These are phyloP conservation scores for Flaveria linearis DNA, from an alignment of 129 eudicot genomes.

Conservation along the genomic window DNA sequence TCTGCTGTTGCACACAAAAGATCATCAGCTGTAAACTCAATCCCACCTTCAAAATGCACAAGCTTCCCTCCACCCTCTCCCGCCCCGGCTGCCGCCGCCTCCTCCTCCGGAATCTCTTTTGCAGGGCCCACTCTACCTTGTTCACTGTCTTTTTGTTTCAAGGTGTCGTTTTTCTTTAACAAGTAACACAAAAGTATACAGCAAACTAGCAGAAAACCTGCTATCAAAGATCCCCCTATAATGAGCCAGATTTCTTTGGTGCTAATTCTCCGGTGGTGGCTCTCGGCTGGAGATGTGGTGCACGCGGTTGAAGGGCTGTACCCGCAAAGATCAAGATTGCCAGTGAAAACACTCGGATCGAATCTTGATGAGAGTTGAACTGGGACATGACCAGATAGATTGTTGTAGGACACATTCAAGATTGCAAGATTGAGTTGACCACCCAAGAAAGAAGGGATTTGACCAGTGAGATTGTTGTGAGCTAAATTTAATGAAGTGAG, in stretches of 20 bases:
- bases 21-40: constrained; percentile 82
- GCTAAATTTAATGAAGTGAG: constrained; percentile 49
- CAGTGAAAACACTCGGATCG: constrained; percentile 61
- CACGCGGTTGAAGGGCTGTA: constrained; percentile 58
- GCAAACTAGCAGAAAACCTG: constrained; percentile 52
- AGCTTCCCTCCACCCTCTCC: constrained; percentile 87
- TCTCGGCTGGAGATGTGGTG: constrained; percentile 33
- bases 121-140: constrained; percentile 42
- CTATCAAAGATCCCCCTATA: constrained; percentile 61
- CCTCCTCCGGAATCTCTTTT: constrained; percentile 44
- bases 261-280: constrained; percentile 37
- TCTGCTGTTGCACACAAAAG: constrained; percentile 92
- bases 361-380: constrained; percentile 52
- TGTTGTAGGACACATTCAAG: constrained; percentile 80
- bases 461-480: constrained; percentile 57
- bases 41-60: constrained; percentile 84
- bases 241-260: constrained; percentile 63
- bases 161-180: constrained; percentile 43
- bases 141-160: constrained; percentile 37
- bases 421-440: constrained; percentile 51
- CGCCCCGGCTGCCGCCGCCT: constrained; percentile 22
- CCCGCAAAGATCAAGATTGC: constrained; percentile 77
- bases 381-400: constrained; percentile 75
- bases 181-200: constrained; percentile 60
- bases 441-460: constrained; percentile 62